These are phyloP conservation scores for Limnomonas spitsbergensis DNA, from an alignment of 139 green algal genomes.

Conservation along the genomic window DNA sequence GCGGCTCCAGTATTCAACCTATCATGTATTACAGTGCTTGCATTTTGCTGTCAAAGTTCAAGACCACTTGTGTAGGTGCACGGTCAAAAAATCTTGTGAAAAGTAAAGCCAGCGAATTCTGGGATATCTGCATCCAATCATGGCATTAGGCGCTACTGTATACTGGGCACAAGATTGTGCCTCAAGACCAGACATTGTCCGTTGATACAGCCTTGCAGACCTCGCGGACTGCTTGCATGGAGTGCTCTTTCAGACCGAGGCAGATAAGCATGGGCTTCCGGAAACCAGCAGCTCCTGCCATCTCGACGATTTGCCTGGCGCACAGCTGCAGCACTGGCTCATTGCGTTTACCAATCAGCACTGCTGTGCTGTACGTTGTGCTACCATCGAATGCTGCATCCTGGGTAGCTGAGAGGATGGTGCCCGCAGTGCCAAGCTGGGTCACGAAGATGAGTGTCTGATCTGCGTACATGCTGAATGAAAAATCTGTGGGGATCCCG, in stretches of 20 bases:
- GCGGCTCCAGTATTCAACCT: too few species aligned
- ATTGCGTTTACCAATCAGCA: constrained; percentile 41
- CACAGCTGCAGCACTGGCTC: constrained; percentile 40
- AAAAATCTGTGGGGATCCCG: constrained; percentile 36
- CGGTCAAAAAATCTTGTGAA: too few species aligned
- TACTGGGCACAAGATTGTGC: too few species aligned
- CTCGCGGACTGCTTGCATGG: constrained; percentile 20
- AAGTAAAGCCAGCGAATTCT: too few species aligned
- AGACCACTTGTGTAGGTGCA: too few species aligned
- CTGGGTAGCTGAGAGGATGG: constrained; percentile 36
- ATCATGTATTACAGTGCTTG: too few species aligned
- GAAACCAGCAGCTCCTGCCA: constrained; percentile 14
- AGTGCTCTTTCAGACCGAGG: constrained; percentile 39
- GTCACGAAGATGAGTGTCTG: constrained; percentile 40
- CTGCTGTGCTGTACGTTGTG: constrained; percentile 39
- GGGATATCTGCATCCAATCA: too few species aligned
- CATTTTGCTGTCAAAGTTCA: too few species aligned
- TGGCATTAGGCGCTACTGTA: too few species aligned
- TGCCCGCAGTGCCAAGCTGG: constrained; percentile 44
- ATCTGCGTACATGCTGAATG: constrained; percentile 41
- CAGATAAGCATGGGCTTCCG: constrained; percentile 46
- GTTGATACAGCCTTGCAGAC: constrained; percentile 31
- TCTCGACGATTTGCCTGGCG: constrained; percentile 43
- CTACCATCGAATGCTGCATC: constrained; percentile 43
- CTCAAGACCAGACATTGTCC: constrained; percentile 28